Evolutionary conservation across 2,329 filamentous ascomycete genomes (phyloP).

Genomic region (Ampelomyces quisqualis): DNA sequence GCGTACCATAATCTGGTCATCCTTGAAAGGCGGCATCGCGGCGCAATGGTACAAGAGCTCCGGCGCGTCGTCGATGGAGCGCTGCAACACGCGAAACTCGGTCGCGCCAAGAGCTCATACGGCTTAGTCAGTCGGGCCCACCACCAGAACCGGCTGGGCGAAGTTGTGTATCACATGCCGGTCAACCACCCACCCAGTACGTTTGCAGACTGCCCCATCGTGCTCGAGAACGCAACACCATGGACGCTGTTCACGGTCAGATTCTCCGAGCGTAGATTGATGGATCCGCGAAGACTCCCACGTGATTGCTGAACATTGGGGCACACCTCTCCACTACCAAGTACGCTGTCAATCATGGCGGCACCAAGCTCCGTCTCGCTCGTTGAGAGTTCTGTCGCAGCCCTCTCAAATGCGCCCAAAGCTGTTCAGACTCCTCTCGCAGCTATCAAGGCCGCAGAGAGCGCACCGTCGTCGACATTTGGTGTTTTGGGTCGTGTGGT

Average conservation of each 20-base stretch:
- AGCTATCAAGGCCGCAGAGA: slow-evolving; percentile 24
- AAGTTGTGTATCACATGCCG: slow-evolving; percentile 27
- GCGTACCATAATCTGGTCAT: slow-evolving; percentile 50
- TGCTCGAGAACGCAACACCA: slow-evolving; percentile 21
- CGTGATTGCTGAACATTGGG: slow-evolving; percentile 9
- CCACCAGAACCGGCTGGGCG: slow-evolving; percentile 8
- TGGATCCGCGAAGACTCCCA: slow-evolving; percentile 3
- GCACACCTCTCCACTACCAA: slow-evolving; percentile 4
- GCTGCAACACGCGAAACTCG: slow-evolving; percentile 1
- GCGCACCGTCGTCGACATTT: slow-evolving; percentile 35
- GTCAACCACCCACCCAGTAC: slow-evolving; percentile 5
- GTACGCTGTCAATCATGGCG: slow-evolving; percentile 25
- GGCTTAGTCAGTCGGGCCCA: slow-evolving; percentile 11
- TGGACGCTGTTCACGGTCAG: slow-evolving; percentile 14
- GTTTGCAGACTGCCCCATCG: slow-evolving; percentile 17
- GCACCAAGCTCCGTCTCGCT: slow-evolving; percentile 21
- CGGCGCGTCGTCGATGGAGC: slow-evolving; percentile 13
- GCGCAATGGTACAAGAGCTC: slow-evolving; percentile 27
- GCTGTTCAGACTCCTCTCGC: slow-evolving; percentile 23
- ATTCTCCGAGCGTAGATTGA: slow-evolving; percentile 5
- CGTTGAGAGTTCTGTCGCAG: slow-evolving; percentile 14
- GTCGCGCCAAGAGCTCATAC: slow-evolving; percentile 2
- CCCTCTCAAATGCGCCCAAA: slow-evolving; percentile 4
- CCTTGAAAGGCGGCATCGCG: slow-evolving; percentile 49
- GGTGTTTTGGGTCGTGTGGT: slow-evolving; percentile 53